Evolutionary conservation across 345 rosid species (phyloP).

Genomic region (Gossypium sturtianum): DNA sequence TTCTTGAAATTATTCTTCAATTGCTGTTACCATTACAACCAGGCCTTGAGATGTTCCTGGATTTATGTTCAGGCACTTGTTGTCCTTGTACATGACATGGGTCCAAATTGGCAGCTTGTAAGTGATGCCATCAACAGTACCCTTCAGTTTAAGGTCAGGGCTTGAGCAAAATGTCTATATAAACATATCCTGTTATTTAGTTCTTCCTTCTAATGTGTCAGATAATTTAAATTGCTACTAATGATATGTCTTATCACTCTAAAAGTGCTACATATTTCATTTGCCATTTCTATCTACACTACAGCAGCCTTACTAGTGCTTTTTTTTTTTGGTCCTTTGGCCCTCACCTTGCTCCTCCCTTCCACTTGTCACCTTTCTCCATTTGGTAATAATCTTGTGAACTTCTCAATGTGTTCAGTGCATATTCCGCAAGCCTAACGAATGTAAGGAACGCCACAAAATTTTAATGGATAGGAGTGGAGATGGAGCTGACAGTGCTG

Average conservation of each 20-base stretch:
- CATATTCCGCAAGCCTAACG: conserved; percentile 78
- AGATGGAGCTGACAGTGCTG: conserved; percentile 98
- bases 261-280: neutral
- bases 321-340: neutral
- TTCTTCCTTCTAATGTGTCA: neutral
- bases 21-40: conserved; percentile 16
- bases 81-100: conserved; percentile 98
- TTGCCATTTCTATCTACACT: neutral
- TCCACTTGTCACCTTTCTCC: neutral
- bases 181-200: neutral
- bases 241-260: neutral
- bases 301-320: neutral
- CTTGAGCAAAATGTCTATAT: conserved; percentile 9
- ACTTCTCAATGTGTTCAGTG: conserved; percentile 42
- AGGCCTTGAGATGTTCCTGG: conserved; percentile 16
- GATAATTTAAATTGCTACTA: neutral
- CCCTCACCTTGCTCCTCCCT: neutral
- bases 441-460: conserved; percentile 98
- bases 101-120: conserved; percentile 98
- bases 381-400: conserved; percentile 3
- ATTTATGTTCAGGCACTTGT: conserved; percentile 73
- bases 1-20: conserved; percentile 11
- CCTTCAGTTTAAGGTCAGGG: conserved; percentile 77
- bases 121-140: conserved; percentile 91
- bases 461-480: conserved; percentile 80